Conservation (phyloP, 2,329 filamentous ascomycete species). For the Penicillium sp. region DNA sequence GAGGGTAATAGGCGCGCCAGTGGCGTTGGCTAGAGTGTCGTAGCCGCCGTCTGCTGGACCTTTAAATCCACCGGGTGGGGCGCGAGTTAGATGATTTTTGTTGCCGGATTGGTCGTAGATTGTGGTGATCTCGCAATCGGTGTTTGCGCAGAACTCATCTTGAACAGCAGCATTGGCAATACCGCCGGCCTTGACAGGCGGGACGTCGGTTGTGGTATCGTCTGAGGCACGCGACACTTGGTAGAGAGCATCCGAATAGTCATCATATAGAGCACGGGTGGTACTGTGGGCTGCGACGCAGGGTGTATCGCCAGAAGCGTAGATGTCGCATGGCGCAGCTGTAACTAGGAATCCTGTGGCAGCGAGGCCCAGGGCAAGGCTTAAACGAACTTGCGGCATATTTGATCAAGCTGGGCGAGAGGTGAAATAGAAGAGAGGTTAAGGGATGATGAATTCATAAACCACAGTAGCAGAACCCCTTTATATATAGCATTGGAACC, state of each 20-base stretch:
- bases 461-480: background rate
- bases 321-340: background rate
- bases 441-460: background rate
- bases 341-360: background rate
- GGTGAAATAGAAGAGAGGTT: background rate
- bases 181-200: conserved; percentile 52
- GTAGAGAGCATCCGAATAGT: background rate
- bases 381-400: background rate
- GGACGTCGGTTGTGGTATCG: background rate
- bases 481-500: background rate
- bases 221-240: background rate
- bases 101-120: conserved; percentile 69
- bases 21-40: conserved; percentile 63
- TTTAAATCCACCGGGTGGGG: conserved; percentile 59
- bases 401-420: too few species aligned
- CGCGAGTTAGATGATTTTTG: conserved; percentile 65
- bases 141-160: conserved; percentile 62
- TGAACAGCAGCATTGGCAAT: conserved; percentile 65
- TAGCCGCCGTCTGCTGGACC: conserved; percentile 61
- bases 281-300: background rate
- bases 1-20: conserved; percentile 63
- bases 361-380: background rate
- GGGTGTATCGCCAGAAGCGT: background rate
- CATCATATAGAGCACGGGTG: background rate
- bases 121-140: conserved; percentile 64